Evolutionary conservation across 192 early-diverging fungal species (phyloP), one percentile per base, ranked within the genome.

Genomic region (Coemansia aciculifera): DNA sequence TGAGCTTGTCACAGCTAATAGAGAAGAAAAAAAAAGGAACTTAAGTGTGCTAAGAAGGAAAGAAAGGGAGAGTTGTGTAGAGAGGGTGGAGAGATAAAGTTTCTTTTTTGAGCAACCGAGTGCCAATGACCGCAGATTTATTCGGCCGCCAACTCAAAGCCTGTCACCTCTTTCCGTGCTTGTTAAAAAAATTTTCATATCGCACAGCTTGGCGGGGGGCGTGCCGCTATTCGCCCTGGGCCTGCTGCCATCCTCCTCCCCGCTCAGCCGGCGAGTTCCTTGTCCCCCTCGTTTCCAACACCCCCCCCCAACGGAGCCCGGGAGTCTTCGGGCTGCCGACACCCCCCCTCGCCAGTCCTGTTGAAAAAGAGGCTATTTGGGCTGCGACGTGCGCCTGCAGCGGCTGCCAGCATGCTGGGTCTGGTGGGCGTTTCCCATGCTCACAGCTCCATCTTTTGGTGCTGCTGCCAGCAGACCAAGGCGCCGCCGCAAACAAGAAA

Each of bases 21-120:
- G 36, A 37, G 36, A 64, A 51, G 63, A 36, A 29, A 36, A 34
- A 63, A 38, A 64, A 36, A 52, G 46, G 12, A 32, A 32, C 42
- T n/a, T 17, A 44, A 44, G 42, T 21, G 44, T 56, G 54, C 54
- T 32, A 32, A 31, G 10, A 9, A 13, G 15, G 57, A 46, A 52
- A 59, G 54, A 59, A 46, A 42, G 15, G 36, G 52, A 27, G 23
- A 46, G 27, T 37, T 31, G 62, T 63, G 62, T 64, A 29, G 49
- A 27, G 74, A 52, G 54, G 70, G 21, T 56, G 29, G 15, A 56
- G 54, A 29, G 54, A 56, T 56, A 56, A 48, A 56, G 54, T 56
- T 31, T 31, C 68, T 65, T 65, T 75, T 76, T 76, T 76, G 68
- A 76, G 74, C 69, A 76, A 76, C 38, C 64, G 39, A 69, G 68